A percentile compares a stretch with the other conserved stretches of the same genome.
phyloP scores from a whole-genome alignment of 805 yeast genomes.

The Kregervanrija pseudodelftensis region DNA sequence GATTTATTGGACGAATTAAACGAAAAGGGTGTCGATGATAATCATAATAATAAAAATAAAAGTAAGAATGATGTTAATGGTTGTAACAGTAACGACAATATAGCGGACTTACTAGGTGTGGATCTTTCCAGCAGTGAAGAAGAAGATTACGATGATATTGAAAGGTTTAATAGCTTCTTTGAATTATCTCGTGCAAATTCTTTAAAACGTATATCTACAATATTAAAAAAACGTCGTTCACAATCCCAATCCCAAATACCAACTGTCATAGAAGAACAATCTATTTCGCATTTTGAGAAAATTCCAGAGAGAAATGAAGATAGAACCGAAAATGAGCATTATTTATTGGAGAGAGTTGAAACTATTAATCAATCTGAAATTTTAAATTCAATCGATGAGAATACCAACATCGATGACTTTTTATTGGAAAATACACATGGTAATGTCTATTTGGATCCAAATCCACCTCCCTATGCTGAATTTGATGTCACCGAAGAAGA shows the following conservation, averaged over 20 bases:
- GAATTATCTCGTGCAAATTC: background rate
- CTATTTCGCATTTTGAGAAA: no score
- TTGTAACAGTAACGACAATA: background rate
- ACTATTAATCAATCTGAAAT: no score
- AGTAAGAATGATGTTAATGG: background rate
- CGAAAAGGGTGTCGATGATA: slow-evolving; percentile 1
- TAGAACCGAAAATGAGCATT: no score
- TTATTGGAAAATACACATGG: no score
- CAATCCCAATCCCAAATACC: no score
- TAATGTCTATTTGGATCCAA: background rate
- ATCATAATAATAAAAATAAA: slow-evolving; percentile 4
- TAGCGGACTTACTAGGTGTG: slow-evolving; percentile 1
- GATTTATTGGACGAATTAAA: slow-evolving; percentile 3
- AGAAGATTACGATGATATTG: slow-evolving; percentile 4
- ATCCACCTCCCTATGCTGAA: slow-evolving; percentile 7
- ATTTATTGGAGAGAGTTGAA: no score
- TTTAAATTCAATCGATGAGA: no score
- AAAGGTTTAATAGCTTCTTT: slow-evolving; percentile 4
- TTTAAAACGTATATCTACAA: no score
- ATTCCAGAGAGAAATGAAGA: no score
- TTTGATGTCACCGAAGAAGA: background rate
- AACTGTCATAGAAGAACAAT: no score
- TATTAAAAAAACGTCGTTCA: no score
- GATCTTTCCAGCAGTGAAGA: slow-evolving; percentile 5
- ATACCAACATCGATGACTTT: no score